phyloP scores from a whole-genome alignment of 148 eudicot genomes.

The Chenopodium quinoa region DNA sequence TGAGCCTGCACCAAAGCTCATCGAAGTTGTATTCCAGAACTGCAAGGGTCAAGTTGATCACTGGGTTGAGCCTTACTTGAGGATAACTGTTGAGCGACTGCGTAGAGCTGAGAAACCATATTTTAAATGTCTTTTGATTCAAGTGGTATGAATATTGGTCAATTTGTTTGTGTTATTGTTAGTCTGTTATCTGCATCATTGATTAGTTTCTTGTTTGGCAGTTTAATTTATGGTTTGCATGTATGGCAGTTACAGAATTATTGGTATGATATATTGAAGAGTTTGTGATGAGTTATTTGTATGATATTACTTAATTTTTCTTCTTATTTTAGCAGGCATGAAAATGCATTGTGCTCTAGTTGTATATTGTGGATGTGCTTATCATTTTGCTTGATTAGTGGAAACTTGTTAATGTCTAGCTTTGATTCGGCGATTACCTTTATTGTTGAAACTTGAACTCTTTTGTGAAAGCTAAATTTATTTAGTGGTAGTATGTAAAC shows the following conservation, averaged over 20 bases:
- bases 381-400: neutral
- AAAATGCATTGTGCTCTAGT: neutral
- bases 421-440: neutral
- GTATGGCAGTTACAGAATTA: too few relatives aligned
- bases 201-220: neutral
- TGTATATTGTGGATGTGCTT: neutral
- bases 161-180: neutral
- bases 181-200: neutral
- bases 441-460: neutral
- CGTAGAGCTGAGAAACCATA: slow-evolving; percentile 69
- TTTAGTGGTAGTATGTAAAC: neutral
- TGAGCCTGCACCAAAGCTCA: slow-evolving; percentile 98
- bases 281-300: too few relatives aligned
- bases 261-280: too few relatives aligned
- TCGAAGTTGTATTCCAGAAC: slow-evolving; percentile 87
- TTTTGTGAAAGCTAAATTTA: neutral
- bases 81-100: slow-evolving; percentile 75
- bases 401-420: neutral
- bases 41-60: slow-evolving; percentile 95
- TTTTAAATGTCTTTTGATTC: slow-evolving; percentile 76
- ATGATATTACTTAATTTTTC: neutral
- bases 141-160: slow-evolving; percentile 64
- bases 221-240: too few relatives aligned
- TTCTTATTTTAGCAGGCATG: neutral
- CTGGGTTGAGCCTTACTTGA: slow-evolving; percentile 92